These are phyloP conservation scores for Alloteropsis angusta DNA, from an alignment of 202 grass and related monocot species.

Conservation along the genomic window DNA sequence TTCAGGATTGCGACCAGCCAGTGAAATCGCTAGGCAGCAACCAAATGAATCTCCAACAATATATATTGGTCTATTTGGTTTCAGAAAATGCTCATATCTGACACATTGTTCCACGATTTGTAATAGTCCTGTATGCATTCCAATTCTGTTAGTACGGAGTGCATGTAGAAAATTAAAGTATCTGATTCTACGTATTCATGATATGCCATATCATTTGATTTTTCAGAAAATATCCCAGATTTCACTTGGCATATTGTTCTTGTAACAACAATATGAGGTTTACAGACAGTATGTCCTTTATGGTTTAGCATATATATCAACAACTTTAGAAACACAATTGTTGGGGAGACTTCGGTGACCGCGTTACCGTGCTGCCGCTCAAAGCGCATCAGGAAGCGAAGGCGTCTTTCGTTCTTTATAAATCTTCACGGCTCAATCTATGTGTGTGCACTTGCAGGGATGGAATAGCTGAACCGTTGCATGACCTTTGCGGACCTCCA, in stretches of 20 bases:
- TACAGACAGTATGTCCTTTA: too few species aligned
- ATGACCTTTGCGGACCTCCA: too few species aligned
- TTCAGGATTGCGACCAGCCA: slow-evolving; percentile 67
- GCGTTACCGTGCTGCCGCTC: too few species aligned
- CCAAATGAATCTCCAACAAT: slow-evolving; percentile 80
- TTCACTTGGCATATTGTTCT: background rate
- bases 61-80: slow-evolving; percentile 68
- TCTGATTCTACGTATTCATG: background rate
- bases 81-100: slow-evolving; percentile 42
- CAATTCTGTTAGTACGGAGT: background rate
- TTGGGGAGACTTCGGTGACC: too few species aligned
- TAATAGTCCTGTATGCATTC: slow-evolving; percentile 40
- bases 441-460: too few species aligned
- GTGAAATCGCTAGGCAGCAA: slow-evolving; percentile 68
- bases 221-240: background rate
- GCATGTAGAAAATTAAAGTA: background rate
- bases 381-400: too few species aligned
- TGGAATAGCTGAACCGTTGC: too few species aligned
- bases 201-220: background rate
- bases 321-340: too few species aligned
- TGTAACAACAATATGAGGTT: background rate
- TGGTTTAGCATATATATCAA: too few species aligned
- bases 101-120: slow-evolving; percentile 52
- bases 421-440: too few species aligned
- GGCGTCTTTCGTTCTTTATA: too few species aligned